Percentiles rank a stretch among this genome's conserved stretches.
Conservation (phyloP, 2,329 filamentous ascomycete genomes). For the Orbilia javanica region DNA sequence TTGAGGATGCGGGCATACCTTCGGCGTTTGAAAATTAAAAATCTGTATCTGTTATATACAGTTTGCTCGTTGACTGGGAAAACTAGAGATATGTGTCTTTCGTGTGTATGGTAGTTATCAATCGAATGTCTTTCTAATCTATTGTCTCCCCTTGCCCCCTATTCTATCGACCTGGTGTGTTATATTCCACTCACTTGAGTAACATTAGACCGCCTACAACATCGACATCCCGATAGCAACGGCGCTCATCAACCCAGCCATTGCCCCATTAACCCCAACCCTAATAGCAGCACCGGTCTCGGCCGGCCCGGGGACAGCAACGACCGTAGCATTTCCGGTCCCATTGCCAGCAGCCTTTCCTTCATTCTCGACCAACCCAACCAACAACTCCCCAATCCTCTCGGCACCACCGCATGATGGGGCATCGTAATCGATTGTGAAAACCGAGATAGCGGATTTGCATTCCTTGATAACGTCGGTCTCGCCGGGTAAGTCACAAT, state of each 20-base stretch:
- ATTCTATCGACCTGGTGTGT: constrained; percentile 37
- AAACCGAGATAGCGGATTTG: constrained; percentile 67
- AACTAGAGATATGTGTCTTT: background rate
- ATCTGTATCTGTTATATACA: background rate
- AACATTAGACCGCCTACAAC: constrained; percentile 42
- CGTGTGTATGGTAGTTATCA: background rate
- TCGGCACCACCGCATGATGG: constrained; percentile 63
- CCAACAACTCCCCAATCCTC: constrained; percentile 36
- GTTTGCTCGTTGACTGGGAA: background rate
- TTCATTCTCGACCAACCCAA: constrained; percentile 34
- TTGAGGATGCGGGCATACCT: constrained; percentile 3
- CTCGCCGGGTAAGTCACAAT: constrained; percentile 70
- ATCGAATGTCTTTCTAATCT: background rate
- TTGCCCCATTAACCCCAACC: constrained; percentile 11
- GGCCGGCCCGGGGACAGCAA: background rate
- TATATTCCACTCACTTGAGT: background rate
- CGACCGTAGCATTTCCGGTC: background rate
- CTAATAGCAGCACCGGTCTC: constrained; percentile 31
- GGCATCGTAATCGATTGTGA: constrained; percentile 70
- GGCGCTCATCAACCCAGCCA: constrained; percentile 3
- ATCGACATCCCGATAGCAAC: constrained; percentile 39
- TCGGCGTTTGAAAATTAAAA: background rate
- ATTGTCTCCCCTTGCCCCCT: background rate
- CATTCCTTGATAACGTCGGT: constrained; percentile 68
- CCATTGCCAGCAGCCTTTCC: background rate